Evolutionary conservation across 805 yeast species (phyloP).

Genomic region (Henningerozyma blattae): DNA sequence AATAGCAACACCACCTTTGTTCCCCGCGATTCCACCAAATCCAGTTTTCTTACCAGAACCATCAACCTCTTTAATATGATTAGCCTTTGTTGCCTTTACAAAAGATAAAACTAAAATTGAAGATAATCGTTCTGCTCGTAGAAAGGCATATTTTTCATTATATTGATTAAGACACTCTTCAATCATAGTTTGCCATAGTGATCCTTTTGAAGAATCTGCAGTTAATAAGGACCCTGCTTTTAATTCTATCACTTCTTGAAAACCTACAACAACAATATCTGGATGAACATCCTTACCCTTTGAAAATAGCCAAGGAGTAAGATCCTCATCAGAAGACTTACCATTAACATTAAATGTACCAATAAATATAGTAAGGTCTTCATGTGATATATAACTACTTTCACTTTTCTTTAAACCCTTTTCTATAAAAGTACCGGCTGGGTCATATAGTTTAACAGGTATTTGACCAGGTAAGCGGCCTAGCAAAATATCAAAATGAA

Average conservation of each 20-base stretch:
- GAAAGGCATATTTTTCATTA: slow-evolving; percentile 41
- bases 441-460: slow-evolving; percentile 71
- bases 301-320: slow-evolving; percentile 74
- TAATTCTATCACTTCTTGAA: slow-evolving; percentile 89
- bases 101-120: slow-evolving; percentile 57
- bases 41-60: slow-evolving; percentile 92
- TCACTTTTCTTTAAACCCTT: slow-evolving; percentile 35
- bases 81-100: slow-evolving; percentile 36
- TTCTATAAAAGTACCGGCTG: slow-evolving; percentile 68
- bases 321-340: slow-evolving; percentile 34
- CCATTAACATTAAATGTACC: slow-evolving; percentile 91
- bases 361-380: slow-evolving; percentile 51
- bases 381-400: slow-evolving; percentile 45
- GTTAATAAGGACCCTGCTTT: slow-evolving; percentile 82
- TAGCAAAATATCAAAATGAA: slow-evolving; percentile 69
- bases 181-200: slow-evolving; percentile 69
- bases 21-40: slow-evolving; percentile 92
- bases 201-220: slow-evolving; percentile 64
- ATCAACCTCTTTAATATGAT: slow-evolving; percentile 64
- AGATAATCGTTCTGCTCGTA: slow-evolving; percentile 66
- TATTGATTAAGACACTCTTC: slow-evolving; percentile 47
- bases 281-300: slow-evolving; percentile 44
- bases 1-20: slow-evolving; percentile 93
- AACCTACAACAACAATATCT: slow-evolving; percentile 74
- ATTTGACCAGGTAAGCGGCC: slow-evolving; percentile 67